Base-by-base conservation (phyloP, 495 filamentous ascomycete species). In the Oidiodendron maius region DNA sequence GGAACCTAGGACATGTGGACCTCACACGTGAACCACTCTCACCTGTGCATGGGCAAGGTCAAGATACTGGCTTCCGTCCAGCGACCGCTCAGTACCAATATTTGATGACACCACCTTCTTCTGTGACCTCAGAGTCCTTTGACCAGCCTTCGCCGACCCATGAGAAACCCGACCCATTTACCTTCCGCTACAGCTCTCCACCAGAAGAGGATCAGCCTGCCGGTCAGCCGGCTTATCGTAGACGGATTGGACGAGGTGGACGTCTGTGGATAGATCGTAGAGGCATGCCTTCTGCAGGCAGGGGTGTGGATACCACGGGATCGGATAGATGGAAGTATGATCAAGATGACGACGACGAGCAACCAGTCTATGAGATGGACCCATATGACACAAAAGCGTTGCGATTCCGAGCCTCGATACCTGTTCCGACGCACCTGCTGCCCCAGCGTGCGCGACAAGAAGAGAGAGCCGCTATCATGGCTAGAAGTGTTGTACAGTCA, bases 271-370 rank as follows among this genome's bases (percentile, higher is more conserved):
- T 95, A 35, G 89, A 95, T 64, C 85, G 89, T 58, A 76, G 80
- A 38, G 76, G 72, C 17, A 64, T 76, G 46, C 66, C 67, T n/a
- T 72, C 68, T 36, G 26, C 61, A 67, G 40, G 76, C 71, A 63
- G 73, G 50, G 62, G 69, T 36, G 1, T 21, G 16, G 53, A 56
- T 44, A 71, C 71, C 12, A 55, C 71, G 37, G 70, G 72, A 46
- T 74, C 75, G 35, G 89, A 95, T 58, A 80, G 83, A 41, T 91
- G 84, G 76, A 91, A 88, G 61, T 93, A 84, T 69, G 87, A 94
- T 60, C 77, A 81, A 44, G 87, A 91, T 56, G 64, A 67, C 44
- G 86, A 89, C 24, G 85, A 87, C 50, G 74, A 85, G 23, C 74
- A 76, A 16, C 71, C 74, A 4, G 62, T 69, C 52, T 89, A 86